These are phyloP conservation scores for Verticillium dahliae DNA, from an alignment of 2,329 filamentous ascomycete genomes.

Conservation along the genomic window DNA sequence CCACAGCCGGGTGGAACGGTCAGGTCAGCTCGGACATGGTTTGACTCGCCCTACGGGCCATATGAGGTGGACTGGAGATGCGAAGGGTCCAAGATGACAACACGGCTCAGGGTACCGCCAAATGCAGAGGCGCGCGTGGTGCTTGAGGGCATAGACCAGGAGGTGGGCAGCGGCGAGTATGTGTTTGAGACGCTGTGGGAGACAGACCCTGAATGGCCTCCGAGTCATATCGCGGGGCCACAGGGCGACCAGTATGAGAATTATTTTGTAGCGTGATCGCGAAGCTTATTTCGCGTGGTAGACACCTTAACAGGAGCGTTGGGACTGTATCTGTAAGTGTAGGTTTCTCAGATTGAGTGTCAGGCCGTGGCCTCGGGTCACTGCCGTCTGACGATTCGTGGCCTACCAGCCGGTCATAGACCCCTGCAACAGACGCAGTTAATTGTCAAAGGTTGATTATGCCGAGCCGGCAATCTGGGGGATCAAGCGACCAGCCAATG, in stretches of 20 bases:
- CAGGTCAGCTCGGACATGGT: not conserved
- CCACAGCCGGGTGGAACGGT: slow-evolving; percentile 5
- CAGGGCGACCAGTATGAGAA: not conserved
- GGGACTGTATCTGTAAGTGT: not conserved
- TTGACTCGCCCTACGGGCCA: slow-evolving; percentile 3
- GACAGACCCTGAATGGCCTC: not conserved
- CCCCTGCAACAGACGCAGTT: not conserved
- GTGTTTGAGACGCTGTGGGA: not conserved
- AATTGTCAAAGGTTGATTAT: not conserved
- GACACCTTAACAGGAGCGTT: not conserved
- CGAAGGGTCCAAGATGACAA: not conserved
- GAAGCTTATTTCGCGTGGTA: not conserved
- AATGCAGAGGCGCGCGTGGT: slow-evolving; percentile 3
- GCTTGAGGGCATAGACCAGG: not conserved
- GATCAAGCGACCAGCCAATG: not conserved
- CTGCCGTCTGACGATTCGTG: not conserved
- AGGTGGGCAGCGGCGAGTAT: not conserved
- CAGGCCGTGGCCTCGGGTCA: not conserved
- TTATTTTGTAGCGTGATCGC: not conserved
- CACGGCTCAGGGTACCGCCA: slow-evolving; percentile 3
- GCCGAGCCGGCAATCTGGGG: not conserved
- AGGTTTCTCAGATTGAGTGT: not conserved
- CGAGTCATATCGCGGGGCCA: not conserved
- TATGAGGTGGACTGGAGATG: not conserved
- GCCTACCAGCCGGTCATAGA: not conserved